Evolutionary conservation across 345 rosid species (phyloP), one percentile per base, ranked within the genome.

Genomic region (Lepidium africanum): DNA sequence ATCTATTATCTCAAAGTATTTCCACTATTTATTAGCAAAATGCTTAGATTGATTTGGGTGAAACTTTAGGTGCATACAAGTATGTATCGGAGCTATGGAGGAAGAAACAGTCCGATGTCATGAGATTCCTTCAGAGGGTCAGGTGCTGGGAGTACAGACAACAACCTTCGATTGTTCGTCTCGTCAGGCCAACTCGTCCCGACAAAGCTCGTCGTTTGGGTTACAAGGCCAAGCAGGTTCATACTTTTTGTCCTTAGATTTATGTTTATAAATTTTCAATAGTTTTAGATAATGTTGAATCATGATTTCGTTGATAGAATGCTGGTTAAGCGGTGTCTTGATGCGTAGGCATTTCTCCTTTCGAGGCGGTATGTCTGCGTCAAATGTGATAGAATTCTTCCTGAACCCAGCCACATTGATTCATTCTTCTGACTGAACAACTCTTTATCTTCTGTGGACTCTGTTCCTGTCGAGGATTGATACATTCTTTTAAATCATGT

Each of bases 111-210:
- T 30, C 33, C 33, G 33, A 30, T 30, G 33, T 30, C 33, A 30
- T 30, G 33, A 30, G 97, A 73, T 86, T 88, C 66, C 17, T 85
- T 77, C 94, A 84, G 82, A 81, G 96, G 80, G 88, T 89, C 19
- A 89, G 96, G 85, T 89, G 92, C 63, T 89, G 96, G 92, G 94
- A 85, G 81, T 90, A 90, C 73, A 81, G 94, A 3, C 96, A 90
- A 63, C 89, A 84, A 60, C 91, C 96, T 17, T 87, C 96, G 2
- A 90, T 90, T 46, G 93, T 90, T 11, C 88, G 92, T 27, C 81
- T 87, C 38, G 48, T 5, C 48, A 30, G 33, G 33, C 33, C 48
- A 6, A 14, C 48, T 43, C 48, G 48, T 14, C 48, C 19, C 17
- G 48, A 72, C 65, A 60, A 72, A 80, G 95, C 97, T 56, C 86